These are phyloP conservation scores for Primulina eburnea DNA, from an alignment of 257 asterid species.

Conservation along the genomic window DNA sequence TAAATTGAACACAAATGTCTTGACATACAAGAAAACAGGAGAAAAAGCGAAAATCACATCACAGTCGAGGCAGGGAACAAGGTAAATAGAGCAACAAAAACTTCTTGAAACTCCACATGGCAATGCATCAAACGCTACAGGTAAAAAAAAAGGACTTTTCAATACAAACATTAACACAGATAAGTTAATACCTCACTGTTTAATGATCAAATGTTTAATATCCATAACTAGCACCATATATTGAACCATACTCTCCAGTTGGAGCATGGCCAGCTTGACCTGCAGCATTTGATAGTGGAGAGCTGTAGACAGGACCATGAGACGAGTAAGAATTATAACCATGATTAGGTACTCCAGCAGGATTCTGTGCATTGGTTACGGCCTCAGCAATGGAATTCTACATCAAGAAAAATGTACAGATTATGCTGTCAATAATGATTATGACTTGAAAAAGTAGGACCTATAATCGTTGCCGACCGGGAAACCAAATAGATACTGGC, in stretches of 20 bases:
- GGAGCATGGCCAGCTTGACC: conserved; percentile 46
- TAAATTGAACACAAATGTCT: not conserved
- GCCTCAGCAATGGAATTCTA: conserved; percentile 79
- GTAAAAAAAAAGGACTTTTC: not conserved
- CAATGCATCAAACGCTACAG: not conserved
- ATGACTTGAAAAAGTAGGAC: not conserved
- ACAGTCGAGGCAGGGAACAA: not conserved
- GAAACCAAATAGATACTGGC: conserved; percentile 1
- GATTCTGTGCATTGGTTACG: conserved; percentile 37
- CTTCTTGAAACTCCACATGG: not conserved
- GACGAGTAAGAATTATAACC: conserved; percentile 59
- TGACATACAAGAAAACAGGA: not conserved
- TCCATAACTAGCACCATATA: conserved; percentile 56
- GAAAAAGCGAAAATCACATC: not conserved
- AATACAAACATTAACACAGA: conserved; percentile 20
- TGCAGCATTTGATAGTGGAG: conserved; percentile 36
- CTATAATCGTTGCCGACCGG: conserved; percentile 10
- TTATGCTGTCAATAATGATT: not conserved
- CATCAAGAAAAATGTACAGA: conserved; percentile 13
- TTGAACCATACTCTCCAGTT: conserved; percentile 55
- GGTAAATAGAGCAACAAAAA: not conserved
- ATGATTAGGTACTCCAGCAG: conserved; percentile 47
- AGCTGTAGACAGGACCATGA: conserved; percentile 46
- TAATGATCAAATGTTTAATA: conserved; percentile 32
- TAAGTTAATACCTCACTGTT: not conserved